Conservation (phyloP, 108 stramenopile genomes). For the Aurantiochytrium sp. region DNA sequence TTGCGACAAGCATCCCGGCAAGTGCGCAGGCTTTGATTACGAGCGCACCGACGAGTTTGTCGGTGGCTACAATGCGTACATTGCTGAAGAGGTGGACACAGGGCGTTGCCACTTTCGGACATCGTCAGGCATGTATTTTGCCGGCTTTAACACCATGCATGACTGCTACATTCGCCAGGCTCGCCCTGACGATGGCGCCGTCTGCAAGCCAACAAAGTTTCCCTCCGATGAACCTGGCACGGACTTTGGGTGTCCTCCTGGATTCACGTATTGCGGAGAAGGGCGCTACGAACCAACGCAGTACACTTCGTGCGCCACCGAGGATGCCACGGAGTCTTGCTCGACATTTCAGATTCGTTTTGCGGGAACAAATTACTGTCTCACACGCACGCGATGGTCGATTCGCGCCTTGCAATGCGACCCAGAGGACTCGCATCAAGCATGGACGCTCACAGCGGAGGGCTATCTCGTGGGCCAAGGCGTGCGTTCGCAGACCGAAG, state of each 20-base stretch:
- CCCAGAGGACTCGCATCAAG: neutral
- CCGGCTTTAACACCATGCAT: neutral
- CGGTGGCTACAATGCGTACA: neutral
- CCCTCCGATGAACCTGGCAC: neutral
- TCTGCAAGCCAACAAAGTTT: neutral
- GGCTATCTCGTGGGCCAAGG: slow-evolving; percentile 3
- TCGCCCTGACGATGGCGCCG: neutral
- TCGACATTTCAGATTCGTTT: neutral
- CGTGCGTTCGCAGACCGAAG: neutral
- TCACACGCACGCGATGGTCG: neutral
- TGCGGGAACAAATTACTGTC: neutral
- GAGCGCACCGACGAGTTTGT: neutral
- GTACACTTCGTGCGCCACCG: neutral
- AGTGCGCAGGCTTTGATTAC: neutral
- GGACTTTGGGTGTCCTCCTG: neutral
- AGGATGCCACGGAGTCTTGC: neutral
- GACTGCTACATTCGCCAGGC: neutral
- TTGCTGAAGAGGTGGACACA: neutral
- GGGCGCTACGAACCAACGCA: neutral
- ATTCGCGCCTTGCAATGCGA: neutral
- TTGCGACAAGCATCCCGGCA: neutral
- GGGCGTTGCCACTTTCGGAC: neutral
- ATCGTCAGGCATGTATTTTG: neutral
- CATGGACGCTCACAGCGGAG: neutral
- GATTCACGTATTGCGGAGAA: neutral